phyloP scores from a whole-genome alignment of 305 asterid genomes.

The Withania somnifera region DNA sequence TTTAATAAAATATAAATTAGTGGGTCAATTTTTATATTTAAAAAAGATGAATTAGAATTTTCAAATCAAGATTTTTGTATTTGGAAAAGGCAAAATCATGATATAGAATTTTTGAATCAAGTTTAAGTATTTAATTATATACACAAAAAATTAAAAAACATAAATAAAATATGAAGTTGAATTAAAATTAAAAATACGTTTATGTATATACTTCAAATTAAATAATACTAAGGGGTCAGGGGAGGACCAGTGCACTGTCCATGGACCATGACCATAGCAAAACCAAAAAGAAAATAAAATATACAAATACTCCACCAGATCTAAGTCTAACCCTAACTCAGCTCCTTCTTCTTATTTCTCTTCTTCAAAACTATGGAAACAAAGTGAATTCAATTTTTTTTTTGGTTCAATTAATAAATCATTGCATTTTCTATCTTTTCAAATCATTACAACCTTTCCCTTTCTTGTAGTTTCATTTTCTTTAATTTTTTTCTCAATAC shows the following conservation, averaged over 20 bases:
- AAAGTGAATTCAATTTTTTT: background rate
- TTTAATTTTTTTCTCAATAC: background rate
- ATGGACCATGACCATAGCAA: conserved; percentile 5
- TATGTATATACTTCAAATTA: too few species aligned
- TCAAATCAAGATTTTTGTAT: too few species aligned
- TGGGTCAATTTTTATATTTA: too few species aligned
- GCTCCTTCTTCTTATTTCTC: background rate
- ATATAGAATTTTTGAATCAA: too few species aligned
- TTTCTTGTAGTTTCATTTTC: conserved; percentile 1
- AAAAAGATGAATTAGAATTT: too few species aligned
- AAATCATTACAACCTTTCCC: conserved; percentile 2
- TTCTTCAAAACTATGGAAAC: background rate
- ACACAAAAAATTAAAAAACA: too few species aligned
- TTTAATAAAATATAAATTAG: too few species aligned
- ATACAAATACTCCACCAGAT: background rate
- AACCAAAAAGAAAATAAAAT: background rate
- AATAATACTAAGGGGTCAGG: background rate
- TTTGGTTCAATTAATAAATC: background rate
- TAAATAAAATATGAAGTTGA: too few species aligned
- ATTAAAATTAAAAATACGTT: too few species aligned
- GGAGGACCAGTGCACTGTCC: conserved; percentile 16
- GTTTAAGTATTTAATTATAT: too few species aligned
- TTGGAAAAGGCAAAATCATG: too few species aligned
- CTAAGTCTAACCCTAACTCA: conserved; percentile 1
- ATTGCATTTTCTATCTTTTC: background rate